phyloP scores from a whole-genome alignment of 148 eudicot genomes.

The Oxyria digyna region DNA sequence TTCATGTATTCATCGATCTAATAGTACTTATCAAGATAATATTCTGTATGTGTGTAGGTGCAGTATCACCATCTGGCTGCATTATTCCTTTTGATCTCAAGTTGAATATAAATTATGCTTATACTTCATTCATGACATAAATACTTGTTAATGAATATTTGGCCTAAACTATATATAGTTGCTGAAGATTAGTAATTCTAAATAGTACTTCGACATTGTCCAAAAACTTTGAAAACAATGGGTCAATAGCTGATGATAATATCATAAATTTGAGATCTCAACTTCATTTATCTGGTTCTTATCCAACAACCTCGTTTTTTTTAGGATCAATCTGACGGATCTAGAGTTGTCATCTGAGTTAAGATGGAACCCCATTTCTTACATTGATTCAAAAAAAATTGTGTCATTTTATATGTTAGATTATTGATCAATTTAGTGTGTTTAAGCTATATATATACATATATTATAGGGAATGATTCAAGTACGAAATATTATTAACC shows the following conservation, averaged over 20 bases:
- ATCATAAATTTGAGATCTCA: too few relatives aligned
- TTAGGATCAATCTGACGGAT: too few relatives aligned
- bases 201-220: neutral
- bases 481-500: too few relatives aligned
- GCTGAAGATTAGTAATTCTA: neutral
- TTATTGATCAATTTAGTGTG: neutral
- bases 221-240: neutral
- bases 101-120: neutral
- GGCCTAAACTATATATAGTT: neutral
- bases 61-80: conserved; percentile 1
- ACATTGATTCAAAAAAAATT: too few relatives aligned
- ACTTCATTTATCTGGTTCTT: too few relatives aligned
- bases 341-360: too few relatives aligned
- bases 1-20: neutral
- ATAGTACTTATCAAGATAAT: conserved; percentile 1
- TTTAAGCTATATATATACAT: too few relatives aligned
- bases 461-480: neutral
- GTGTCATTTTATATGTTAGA: neutral
- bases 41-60: conserved; percentile 4
- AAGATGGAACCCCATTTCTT: too few relatives aligned
- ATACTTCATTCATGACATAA: too few relatives aligned
- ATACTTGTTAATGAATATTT: too few relatives aligned
- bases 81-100: conserved; percentile 3
- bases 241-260: too few relatives aligned
- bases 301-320: too few relatives aligned